Conservation (phyloP, 2,329 filamentous ascomycete genomes). For the Trichoderma aggressivum region DNA sequence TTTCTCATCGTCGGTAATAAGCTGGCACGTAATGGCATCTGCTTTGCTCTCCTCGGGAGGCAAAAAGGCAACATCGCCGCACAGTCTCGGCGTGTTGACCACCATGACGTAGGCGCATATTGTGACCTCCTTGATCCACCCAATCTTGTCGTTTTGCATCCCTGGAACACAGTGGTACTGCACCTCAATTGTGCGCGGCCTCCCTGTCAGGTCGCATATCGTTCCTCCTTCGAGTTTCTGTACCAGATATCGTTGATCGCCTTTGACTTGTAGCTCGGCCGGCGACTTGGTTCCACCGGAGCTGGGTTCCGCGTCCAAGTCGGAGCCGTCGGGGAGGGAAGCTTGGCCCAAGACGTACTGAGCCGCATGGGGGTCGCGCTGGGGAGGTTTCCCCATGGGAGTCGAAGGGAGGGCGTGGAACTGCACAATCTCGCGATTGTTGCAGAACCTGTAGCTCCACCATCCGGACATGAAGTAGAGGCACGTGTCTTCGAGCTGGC, state of each 20-base stretch:
- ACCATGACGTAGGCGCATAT: constrained; percentile 94
- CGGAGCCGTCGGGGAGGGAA: constrained; percentile 32
- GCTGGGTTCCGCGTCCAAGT: constrained; percentile 23
- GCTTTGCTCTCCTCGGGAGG: constrained; percentile 75
- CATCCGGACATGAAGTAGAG: constrained; percentile 81
- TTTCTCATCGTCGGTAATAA: constrained; percentile 52
- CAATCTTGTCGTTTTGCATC: constrained; percentile 69
- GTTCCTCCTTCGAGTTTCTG: constrained; percentile 79
- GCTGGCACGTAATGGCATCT: constrained; percentile 72
- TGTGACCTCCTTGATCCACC: constrained; percentile 88
- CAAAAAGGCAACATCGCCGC: constrained; percentile 80
- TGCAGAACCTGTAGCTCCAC: constrained; percentile 97
- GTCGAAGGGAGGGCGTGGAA: constrained; percentile 76
- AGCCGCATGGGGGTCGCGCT: constrained; percentile 70
- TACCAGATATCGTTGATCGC: constrained; percentile 80
- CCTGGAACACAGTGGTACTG: constrained; percentile 77
- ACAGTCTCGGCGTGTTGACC: constrained; percentile 83
- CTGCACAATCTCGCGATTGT: constrained; percentile 81
- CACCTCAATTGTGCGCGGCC: constrained; percentile 78
- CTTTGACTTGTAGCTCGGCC: constrained; percentile 74
- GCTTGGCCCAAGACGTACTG: constrained; percentile 73
- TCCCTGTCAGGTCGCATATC: constrained; percentile 79
- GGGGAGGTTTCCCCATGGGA: constrained; percentile 67
- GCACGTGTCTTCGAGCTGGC: constrained; percentile 75
- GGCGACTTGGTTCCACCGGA: constrained; percentile 34